phyloP scores from a whole-genome alignment of 192 early-diverging fungal genomes.

The Coemansia sp. region DNA sequence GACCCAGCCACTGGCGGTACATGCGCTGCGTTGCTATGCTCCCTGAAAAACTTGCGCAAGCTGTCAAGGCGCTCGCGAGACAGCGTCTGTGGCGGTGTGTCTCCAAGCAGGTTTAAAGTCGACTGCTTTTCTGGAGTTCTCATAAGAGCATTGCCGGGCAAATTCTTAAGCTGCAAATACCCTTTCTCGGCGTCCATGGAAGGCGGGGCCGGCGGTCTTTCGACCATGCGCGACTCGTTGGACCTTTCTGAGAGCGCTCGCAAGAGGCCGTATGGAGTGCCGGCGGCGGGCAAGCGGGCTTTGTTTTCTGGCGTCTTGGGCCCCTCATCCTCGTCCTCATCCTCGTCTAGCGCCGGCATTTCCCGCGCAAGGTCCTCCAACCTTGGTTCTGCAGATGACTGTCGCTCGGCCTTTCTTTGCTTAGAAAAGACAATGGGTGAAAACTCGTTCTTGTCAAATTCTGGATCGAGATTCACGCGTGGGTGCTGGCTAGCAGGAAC shows the following conservation, averaged over 20 bases:
- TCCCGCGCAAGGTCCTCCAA: constrained; percentile 7
- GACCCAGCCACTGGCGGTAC: not conserved
- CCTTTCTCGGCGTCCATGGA: not conserved
- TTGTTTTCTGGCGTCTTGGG: constrained; percentile 18
- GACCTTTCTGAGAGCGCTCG: constrained; percentile 37
- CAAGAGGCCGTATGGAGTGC: constrained; percentile 23
- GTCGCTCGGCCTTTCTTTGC: constrained; percentile 3
- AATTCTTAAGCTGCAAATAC: not conserved
- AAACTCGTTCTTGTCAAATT: constrained; percentile 30
- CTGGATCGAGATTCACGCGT: constrained; percentile 12
- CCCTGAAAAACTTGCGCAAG: constrained; percentile 30
- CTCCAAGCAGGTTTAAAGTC: not conserved
- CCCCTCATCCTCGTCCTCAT: not conserved
- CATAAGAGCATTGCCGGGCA: not conserved
- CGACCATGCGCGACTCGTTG: constrained; percentile 14
- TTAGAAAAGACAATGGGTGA: constrained; percentile 26
- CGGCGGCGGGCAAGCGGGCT: constrained; percentile 1
- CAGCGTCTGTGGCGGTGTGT: not conserved
- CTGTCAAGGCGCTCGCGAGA: constrained; percentile 30
- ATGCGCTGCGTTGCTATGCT: not conserved
- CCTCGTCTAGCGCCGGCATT: not conserved
- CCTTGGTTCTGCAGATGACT: not conserved
- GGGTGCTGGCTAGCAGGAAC: not conserved
- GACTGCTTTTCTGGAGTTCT: constrained; percentile 24
- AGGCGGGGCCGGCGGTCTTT: not conserved